phyloP scores from a whole-genome alignment of 345 rosid species.

The Cardamine chenopodiifolia region DNA sequence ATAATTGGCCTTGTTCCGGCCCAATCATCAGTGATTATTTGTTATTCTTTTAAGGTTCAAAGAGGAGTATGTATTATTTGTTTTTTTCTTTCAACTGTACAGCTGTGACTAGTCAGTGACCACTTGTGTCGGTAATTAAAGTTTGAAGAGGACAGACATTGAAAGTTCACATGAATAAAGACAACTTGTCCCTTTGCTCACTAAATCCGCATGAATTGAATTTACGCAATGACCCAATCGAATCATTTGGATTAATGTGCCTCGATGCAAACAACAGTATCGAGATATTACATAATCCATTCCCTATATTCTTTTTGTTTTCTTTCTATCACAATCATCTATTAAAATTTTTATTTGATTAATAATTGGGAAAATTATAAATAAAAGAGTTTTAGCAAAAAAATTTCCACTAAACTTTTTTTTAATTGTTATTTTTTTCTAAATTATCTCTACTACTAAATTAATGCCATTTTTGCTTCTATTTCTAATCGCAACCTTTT shows the following conservation, averaged over 20 bases:
- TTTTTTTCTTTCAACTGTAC: constrained; percentile 4
- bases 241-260: constrained; percentile 34
- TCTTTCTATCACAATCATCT: background rate
- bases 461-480: too few relatives aligned
- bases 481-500: background rate
- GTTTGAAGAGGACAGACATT: constrained; percentile 32
- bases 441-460: too few relatives aligned
- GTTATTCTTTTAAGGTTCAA: too few relatives aligned
- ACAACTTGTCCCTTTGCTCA: constrained; percentile 35
- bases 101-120: constrained; percentile 40
- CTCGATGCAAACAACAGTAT: constrained; percentile 36
- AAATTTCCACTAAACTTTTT: too few relatives aligned
- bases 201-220: constrained; percentile 43
- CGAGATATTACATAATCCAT: constrained; percentile 28
- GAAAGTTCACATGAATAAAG: constrained; percentile 39
- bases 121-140: constrained; percentile 41
- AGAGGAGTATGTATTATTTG: background rate
- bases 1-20: background rate
- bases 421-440: too few relatives aligned
- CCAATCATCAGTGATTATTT: too few relatives aligned
- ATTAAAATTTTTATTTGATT: background rate
- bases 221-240: constrained; percentile 30
- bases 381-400: too few relatives aligned
- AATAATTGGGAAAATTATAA: too few relatives aligned
- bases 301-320: background rate